Percentiles rank a stretch among this genome's conserved stretches.
Conservation (phyloP, 768 basidiomycete species). For the Amanita pallidorosea region DNA sequence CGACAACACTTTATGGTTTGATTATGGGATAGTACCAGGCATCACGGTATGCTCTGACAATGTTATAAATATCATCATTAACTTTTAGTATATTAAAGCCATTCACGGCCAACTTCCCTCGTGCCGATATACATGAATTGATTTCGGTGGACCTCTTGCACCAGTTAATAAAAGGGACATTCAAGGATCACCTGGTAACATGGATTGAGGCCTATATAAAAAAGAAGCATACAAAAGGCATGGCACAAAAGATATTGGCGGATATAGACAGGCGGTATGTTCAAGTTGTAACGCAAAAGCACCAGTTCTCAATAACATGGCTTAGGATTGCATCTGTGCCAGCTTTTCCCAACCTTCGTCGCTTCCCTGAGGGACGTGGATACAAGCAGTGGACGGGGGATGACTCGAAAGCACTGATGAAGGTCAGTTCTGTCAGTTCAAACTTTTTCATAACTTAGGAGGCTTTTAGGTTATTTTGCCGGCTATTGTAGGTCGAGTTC, state of each 20-base stretch:
- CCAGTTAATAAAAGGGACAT: constrained; percentile 25
- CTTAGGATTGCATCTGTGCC: constrained; percentile 5
- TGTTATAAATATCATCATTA: background rate
- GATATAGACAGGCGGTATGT: background rate
- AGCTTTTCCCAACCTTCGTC: constrained; percentile 15
- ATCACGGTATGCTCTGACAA: background rate
- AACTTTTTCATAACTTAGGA: background rate
- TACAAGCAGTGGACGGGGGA: constrained; percentile 30
- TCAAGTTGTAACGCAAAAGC: too few species aligned
- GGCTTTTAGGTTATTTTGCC: constrained; percentile 16
- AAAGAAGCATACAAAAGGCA: background rate
- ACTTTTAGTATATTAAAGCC: constrained; percentile 13
- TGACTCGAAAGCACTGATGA: constrained; percentile 28
- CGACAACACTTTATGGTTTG: background rate
- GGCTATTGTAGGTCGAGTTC: constrained; percentile 18
- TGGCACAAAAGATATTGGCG: background rate
- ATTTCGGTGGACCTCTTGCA: constrained; percentile 22
- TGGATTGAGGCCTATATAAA: constrained; percentile 20
- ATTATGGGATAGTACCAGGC: background rate
- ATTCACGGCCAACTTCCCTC: constrained; percentile 22
- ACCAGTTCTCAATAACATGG: too few species aligned
- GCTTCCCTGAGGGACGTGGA: constrained; percentile 19
- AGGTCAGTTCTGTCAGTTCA: constrained; percentile 11
- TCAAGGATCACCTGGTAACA: constrained; percentile 25
- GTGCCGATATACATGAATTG: constrained; percentile 23